Conservation (phyloP, 495 filamentous ascomycete species). For the Neurospora pannonica region DNA sequence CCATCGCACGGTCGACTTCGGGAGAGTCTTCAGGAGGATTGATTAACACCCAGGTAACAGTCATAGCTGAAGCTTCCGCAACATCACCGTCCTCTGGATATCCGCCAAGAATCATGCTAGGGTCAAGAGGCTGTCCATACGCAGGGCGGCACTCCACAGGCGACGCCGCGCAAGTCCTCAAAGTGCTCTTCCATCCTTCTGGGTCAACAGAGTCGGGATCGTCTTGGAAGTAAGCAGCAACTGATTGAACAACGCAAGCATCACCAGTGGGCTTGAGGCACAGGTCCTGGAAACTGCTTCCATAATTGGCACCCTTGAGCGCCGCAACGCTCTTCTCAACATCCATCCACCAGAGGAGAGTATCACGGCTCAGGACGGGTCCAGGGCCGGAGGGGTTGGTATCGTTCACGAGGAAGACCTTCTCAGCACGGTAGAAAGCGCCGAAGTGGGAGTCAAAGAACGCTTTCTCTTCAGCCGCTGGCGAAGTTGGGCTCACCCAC, state of each 20-base stretch:
- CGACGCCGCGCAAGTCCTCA: constrained; percentile 62
- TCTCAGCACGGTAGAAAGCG: constrained; percentile 89
- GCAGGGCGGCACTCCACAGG: constrained; percentile 78
- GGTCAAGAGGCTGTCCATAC: constrained; percentile 77
- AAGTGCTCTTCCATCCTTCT: constrained; percentile 55
- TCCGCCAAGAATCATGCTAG: constrained; percentile 78
- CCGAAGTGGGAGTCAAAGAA: constrained; percentile 96
- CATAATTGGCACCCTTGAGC: constrained; percentile 55
- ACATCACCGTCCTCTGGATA: constrained; percentile 57
- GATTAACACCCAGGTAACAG: constrained; percentile 93
- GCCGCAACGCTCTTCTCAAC: constrained; percentile 66
- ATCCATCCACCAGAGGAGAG: constrained; percentile 86
- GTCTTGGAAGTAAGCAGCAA: constrained; percentile 76
- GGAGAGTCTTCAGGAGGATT: constrained; percentile 67
- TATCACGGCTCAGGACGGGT: constrained; percentile 79
- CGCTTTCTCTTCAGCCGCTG: constrained; percentile 81
- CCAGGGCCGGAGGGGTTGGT: constrained; percentile 51
- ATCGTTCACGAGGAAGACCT: constrained; percentile 89
- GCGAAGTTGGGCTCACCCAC: constrained; percentile 91
- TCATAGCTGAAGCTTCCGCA: constrained; percentile 67
- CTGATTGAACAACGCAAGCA: constrained; percentile 84
- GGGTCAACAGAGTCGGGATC: constrained; percentile 48
- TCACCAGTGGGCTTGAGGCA: constrained; percentile 89
- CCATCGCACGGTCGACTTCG: constrained; percentile 62
- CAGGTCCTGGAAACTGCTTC: constrained; percentile 64